Percentiles rank a stretch among this genome's conserved stretches.
Evolutionary conservation across 2,329 filamentous ascomycete genomes (phyloP).

Genomic region (Aphanoascus verrucosus): DNA sequence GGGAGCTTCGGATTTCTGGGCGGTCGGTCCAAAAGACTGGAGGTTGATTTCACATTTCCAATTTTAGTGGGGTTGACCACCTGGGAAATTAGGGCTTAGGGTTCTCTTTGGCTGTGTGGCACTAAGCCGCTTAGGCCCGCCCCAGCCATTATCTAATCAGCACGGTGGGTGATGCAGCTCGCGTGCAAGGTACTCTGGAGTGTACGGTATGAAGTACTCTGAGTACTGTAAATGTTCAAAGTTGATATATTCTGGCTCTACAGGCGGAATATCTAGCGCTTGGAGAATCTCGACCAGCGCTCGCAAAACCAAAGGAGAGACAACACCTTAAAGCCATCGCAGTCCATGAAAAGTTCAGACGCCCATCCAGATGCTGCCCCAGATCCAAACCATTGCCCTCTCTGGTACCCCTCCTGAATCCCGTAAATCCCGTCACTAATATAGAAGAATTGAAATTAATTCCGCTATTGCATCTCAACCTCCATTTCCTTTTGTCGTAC

Average conservation of each 20-base stretch:
- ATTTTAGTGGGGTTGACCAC: slow-evolving; percentile 31
- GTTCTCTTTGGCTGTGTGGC: slow-evolving; percentile 4
- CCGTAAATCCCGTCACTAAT: background rate
- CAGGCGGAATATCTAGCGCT: background rate
- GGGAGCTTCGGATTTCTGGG: slow-evolving; percentile 6
- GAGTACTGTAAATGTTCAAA: background rate
- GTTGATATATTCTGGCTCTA: background rate
- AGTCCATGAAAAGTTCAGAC: background rate
- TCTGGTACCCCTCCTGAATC: background rate
- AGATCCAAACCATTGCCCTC: background rate
- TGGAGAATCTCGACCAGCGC: background rate
- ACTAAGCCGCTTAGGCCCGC: background rate
- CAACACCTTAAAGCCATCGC: slow-evolving; percentile 1
- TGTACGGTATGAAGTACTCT: no score
- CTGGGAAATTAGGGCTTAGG: slow-evolving; percentile 33
- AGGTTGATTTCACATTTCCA: slow-evolving; percentile 16
- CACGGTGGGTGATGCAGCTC: background rate
- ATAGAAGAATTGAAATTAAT: background rate
- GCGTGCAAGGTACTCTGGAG: background rate
- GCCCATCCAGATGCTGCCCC: background rate
- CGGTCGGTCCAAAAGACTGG: slow-evolving; percentile 3
- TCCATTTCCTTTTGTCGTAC: slow-evolving; percentile 31
- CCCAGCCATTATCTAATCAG: background rate
- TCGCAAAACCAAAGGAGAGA: background rate
- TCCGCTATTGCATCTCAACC: slow-evolving; percentile 41